These are phyloP conservation scores for Dictyostelium citrinum DNA, from an alignment of 78 protist species.

Conservation along the genomic window DNA sequence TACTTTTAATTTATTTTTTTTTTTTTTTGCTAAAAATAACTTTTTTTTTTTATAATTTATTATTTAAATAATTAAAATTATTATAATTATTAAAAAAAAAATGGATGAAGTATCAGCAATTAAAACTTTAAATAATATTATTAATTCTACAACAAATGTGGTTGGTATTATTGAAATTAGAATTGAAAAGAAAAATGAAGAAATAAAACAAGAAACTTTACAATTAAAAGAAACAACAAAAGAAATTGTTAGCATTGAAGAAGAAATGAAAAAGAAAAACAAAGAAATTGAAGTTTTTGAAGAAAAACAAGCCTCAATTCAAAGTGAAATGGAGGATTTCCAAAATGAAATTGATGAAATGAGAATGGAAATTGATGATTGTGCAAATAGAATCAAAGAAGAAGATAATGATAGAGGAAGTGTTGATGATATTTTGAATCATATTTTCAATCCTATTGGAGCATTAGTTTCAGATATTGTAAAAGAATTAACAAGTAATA, in stretches of 20 bases:
- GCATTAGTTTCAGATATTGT: background rate
- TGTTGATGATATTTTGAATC: background rate
- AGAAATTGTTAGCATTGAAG: background rate
- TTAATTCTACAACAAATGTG: background rate
- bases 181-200: background rate
- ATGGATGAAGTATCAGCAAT: background rate
- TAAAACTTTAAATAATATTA: background rate
- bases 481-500: background rate
- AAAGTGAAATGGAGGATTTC: background rate
- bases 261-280: background rate
- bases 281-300: background rate
- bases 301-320: background rate
- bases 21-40: too few species aligned
- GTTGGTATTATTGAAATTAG: background rate
- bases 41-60: too few species aligned
- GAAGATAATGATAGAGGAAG: background rate
- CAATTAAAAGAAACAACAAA: background rate
- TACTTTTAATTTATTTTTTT: too few species aligned
- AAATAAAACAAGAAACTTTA: background rate
- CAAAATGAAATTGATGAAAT: background rate
- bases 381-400: background rate
- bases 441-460: background rate
- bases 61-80: too few species aligned
- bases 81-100: background rate
- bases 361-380: background rate